phyloP scores from a whole-genome alignment of 345 rosid species.

The Syzygium aromaticum region DNA sequence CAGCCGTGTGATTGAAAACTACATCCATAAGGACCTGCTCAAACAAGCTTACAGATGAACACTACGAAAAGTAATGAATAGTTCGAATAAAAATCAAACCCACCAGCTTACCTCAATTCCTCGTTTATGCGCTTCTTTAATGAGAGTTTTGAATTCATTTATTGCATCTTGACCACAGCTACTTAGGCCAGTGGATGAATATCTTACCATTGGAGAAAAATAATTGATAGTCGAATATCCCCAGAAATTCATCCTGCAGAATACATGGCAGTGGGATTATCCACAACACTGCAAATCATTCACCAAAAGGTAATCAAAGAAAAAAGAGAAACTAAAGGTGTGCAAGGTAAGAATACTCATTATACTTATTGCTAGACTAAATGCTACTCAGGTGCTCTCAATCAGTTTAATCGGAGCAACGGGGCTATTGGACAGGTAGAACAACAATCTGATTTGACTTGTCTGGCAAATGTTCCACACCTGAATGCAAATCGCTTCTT shows the following conservation, averaged over 20 bases:
- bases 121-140: conserved; percentile 89
- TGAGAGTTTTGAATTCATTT: conserved; percentile 78
- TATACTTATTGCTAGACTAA: background rate
- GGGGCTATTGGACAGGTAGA: background rate
- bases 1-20: conserved; percentile 96
- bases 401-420: background rate
- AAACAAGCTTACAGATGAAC: background rate
- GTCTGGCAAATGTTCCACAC: too few species aligned
- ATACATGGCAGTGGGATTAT: conserved; percentile 3
- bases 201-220: conserved; percentile 93
- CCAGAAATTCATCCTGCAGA: conserved; percentile 90
- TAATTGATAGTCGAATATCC: conserved; percentile 86
- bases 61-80: background rate
- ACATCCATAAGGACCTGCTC: conserved; percentile 48
- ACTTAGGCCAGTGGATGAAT: conserved; percentile 52
- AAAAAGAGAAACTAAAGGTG: background rate
- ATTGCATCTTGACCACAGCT: conserved; percentile 64
- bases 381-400: background rate
- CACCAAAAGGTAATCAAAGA: background rate
- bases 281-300: background rate
- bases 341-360: background rate
- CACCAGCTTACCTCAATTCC: conserved; percentile 73
- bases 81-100: conserved; percentile 2
- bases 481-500: too few species aligned
- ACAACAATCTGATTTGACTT: background rate